Conservation (phyloP, 2,329 filamentous ascomycete genomes). For the Pseudocercospora fuligena region DNA sequence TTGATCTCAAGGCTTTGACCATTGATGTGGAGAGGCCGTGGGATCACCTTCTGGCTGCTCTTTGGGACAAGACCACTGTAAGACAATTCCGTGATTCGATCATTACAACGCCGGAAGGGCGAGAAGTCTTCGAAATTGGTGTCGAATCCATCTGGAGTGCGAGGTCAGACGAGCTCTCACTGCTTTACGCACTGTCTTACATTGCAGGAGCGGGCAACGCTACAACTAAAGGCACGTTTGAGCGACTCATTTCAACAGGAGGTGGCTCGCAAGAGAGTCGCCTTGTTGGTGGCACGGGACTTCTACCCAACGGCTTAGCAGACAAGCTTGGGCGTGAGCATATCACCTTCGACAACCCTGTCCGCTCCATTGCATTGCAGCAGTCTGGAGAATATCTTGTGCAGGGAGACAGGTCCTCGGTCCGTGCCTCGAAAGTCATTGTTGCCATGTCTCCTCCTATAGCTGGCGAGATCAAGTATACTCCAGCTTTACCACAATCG, state of each 20-base stretch:
- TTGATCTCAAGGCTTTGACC: conserved; percentile 9
- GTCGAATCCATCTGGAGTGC: conserved; percentile 19
- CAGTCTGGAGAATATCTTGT: conserved; percentile 8
- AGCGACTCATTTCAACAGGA: conserved; percentile 18
- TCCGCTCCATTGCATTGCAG: conserved; percentile 12
- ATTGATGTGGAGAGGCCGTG: conserved; percentile 17
- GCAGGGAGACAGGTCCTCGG: neutral
- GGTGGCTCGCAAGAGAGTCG: conserved; percentile 20
- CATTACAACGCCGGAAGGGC: neutral
- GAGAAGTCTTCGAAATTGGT: conserved; percentile 3
- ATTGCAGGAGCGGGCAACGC: conserved; percentile 27
- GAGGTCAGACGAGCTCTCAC: conserved; percentile 18
- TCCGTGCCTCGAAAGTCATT: conserved; percentile 23
- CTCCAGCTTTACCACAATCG: conserved; percentile 16
- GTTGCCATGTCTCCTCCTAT: conserved; percentile 27
- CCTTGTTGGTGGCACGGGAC: conserved; percentile 21
- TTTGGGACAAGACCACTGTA: conserved; percentile 20
- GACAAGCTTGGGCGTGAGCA: conserved; percentile 16
- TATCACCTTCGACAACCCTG: conserved; percentile 8
- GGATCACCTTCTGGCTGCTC: conserved; percentile 14
- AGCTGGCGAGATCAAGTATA: conserved; percentile 16
- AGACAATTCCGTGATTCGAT: conserved; percentile 1
- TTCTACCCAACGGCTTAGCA: conserved; percentile 22
- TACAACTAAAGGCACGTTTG: conserved; percentile 20
- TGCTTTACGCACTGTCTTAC: conserved; percentile 26